Evolutionary conservation across 805 yeast species (phyloP), one percentile per base, ranked within the genome.

Genomic region (Kluyveromyces lactis): DNA sequence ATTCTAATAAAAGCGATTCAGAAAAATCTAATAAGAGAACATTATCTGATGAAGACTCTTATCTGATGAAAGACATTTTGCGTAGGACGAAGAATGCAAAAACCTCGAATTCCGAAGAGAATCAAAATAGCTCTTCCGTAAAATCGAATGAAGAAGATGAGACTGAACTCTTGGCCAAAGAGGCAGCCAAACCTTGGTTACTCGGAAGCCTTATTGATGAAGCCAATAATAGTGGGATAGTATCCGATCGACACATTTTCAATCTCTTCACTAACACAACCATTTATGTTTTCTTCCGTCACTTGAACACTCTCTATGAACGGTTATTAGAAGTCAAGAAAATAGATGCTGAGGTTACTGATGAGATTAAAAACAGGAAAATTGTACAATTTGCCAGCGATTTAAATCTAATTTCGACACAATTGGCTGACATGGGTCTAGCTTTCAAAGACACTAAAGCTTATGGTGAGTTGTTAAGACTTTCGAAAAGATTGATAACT

Each of bases 201-300:
- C 42, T 56, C 3, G 64, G 64, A n/a, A 52, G 49, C 36, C 42
- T 60, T 4, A 46, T 60, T 18, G 60, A 59, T 18, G 60, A 55
- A 18, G 56, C 58, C 2, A 56, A 53, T 23, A 49, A 53, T 12
- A 50, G 54, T 18, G 58, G 64, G 15, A 36, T 48, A 18, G 60
- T 62, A 26, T 35, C 45, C 11, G 46, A 64, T 40, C 73, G 89
- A 51, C 67, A 66, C 23, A 73, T 69, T 35, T 86, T 66, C 67
- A 89, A 87, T 58, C 60, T 89, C 51, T 92, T 90, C 68, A 86
- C 85, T 45, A 89, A 90, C 61, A 81, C 95, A 4, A 79, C 89
- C 42, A 75, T 89, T 28, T 92, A 92, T 55, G 84, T 87, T 26
- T 87, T 92, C 52, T 76, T 87, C 74, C 84, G 98, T 50, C 82